Evolutionary conservation across 2,329 filamentous ascomycete genomes (phyloP).

Genomic region (Dothistroma pini): DNA sequence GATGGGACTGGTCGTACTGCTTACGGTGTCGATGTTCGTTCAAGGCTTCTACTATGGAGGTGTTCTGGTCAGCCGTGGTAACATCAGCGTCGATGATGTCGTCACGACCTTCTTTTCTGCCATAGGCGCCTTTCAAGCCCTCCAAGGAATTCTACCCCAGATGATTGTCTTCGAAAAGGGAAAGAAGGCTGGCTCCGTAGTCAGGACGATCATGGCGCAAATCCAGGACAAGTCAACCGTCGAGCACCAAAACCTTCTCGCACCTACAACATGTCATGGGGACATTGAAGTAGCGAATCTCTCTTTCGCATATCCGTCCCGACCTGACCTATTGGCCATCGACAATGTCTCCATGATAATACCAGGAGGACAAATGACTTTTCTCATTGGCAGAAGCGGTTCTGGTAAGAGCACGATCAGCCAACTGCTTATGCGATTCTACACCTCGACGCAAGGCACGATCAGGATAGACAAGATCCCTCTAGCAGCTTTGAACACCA

Average conservation of each 20-base stretch:
- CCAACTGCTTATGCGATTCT: conserved; percentile 75
- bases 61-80: conserved; percentile 59
- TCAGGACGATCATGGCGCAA: conserved; percentile 49
- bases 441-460: conserved; percentile 61
- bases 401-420: conserved; percentile 89
- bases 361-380: conserved; percentile 67
- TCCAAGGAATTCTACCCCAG: conserved; percentile 72
- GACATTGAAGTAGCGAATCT: conserved; percentile 66
- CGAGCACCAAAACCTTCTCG: conserved; percentile 17
- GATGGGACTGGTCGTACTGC: conserved; percentile 67
- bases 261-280: conserved; percentile 52
- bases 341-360: conserved; percentile 64
- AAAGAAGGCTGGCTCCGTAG: conserved; percentile 63
- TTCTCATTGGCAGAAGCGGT: conserved; percentile 80
- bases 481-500: conserved; percentile 58
- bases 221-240: conserved; percentile 28
- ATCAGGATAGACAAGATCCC: conserved; percentile 66
- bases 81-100: conserved; percentile 61
- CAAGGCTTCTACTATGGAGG: conserved; percentile 88
- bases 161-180: conserved; percentile 76
- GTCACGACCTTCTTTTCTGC: conserved; percentile 84
- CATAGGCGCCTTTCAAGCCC: conserved; percentile 68
- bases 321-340: conserved; percentile 59
- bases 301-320: conserved; percentile 65
- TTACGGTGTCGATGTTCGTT: conserved; percentile 75